Evolutionary conservation across 345 rosid genomes (phyloP).

Genomic region (Acer campestre): DNA sequence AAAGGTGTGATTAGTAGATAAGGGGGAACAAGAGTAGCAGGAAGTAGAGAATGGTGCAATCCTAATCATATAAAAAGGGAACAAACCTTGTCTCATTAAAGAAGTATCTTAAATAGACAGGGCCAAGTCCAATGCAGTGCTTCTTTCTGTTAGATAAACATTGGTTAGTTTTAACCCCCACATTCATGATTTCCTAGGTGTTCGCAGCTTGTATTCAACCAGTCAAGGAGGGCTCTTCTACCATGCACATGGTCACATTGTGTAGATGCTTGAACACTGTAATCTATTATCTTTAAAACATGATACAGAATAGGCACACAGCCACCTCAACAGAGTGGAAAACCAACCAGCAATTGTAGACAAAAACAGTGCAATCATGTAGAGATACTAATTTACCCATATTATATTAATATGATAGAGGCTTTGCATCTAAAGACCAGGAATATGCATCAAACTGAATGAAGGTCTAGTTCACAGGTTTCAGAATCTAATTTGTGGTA

Average conservation of each 20-base stretch:
- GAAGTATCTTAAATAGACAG: neutral
- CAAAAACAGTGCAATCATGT: neutral
- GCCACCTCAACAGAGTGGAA: neutral
- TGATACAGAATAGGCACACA: neutral
- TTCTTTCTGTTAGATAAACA: neutral
- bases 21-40: neutral
- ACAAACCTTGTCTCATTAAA: neutral
- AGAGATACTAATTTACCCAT: neutral
- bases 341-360: neutral
- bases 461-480: conserved; percentile 2
- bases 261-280: neutral
- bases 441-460: neutral
- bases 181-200: conserved; percentile 1
- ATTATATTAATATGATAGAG: neutral
- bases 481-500: neutral
- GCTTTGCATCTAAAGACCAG: neutral
- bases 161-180: neutral
- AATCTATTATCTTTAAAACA: neutral
- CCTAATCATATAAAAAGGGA: neutral
- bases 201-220: neutral
- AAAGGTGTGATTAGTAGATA: neutral
- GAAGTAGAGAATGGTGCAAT: neutral
- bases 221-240: neutral
- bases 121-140: neutral
- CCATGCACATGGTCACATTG: neutral